Percentiles rank a stretch among this genome's conserved stretches.
phyloP scores from a whole-genome alignment of 768 basidiomycete genomes.

The Trametes coccinea region DNA sequence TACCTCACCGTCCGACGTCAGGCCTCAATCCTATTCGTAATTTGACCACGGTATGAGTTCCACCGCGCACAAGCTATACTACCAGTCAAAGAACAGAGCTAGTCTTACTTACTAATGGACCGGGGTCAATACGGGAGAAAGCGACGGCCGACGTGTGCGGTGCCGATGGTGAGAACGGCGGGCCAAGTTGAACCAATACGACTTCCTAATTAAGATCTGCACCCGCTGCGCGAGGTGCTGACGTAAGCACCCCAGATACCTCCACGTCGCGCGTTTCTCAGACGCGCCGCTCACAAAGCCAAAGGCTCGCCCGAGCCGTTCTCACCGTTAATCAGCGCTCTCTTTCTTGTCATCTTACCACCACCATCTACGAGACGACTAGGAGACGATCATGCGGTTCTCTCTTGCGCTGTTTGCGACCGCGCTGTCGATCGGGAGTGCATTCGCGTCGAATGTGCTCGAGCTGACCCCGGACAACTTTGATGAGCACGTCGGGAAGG shows the following conservation, averaged over 20 bases:
- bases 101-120: too few species aligned
- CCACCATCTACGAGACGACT: constrained; percentile 31
- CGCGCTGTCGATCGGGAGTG: constrained; percentile 52
- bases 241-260: constrained; percentile 15
- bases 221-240: constrained; percentile 1
- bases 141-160: not conserved
- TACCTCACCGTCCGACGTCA: too few species aligned
- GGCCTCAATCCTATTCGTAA: too few species aligned
- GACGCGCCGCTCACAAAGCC: constrained; percentile 6
- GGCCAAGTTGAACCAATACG: constrained; percentile 1
- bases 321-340: not conserved
- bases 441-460: constrained; percentile 77
- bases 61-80: too few species aligned
- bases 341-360: not conserved
- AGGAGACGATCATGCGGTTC: constrained; percentile 48
- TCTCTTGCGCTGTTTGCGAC: constrained; percentile 55
- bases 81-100: too few species aligned
- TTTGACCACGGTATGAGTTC: too few species aligned
- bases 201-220: not conserved
- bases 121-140: not conserved
- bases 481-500: constrained; percentile 71
- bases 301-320: constrained; percentile 15
- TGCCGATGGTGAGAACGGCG: constrained; percentile 7
- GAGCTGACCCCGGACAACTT: constrained; percentile 79
- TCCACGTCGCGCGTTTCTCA: constrained; percentile 24